phyloP scores from a whole-genome alignment of 345 rosid species.

The Abelmoschus esculentus region DNA sequence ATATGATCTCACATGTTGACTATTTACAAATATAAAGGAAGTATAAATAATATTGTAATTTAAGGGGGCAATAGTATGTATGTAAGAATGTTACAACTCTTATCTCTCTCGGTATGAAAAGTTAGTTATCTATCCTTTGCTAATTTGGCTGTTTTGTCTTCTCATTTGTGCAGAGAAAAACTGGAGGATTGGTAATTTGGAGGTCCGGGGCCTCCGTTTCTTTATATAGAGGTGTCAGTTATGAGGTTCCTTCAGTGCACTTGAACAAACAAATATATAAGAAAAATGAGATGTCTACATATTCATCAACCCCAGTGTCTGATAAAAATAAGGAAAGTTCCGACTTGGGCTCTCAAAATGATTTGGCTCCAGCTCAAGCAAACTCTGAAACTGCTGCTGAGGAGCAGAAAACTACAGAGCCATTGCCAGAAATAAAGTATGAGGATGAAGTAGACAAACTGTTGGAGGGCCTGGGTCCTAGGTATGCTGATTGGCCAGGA shows the following conservation, averaged over 20 bases:
- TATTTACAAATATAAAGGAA: background rate
- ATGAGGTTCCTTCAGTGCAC: conserved; percentile 42
- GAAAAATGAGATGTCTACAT: conserved; percentile 33
- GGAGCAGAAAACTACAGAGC: conserved; percentile 24
- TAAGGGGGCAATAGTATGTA: background rate
- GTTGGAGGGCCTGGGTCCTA: conserved; percentile 77
- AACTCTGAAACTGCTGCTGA: conserved; percentile 18
- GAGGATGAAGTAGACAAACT: conserved; percentile 76
- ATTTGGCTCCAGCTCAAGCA: conserved; percentile 22
- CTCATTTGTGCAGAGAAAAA: conserved; percentile 56
- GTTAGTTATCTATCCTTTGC: background rate
- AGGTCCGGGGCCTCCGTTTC: conserved; percentile 80
- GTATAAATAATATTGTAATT: background rate
- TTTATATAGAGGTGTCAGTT: conserved; percentile 64
- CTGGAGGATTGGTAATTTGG: conserved; percentile 97
- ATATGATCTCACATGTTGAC: too few species aligned
- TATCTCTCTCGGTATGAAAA: background rate
- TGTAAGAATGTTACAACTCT: background rate
- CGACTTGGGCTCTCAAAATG: conserved; percentile 14
- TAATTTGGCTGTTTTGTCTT: background rate
- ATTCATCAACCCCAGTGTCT: conserved; percentile 21
- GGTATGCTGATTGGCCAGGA: conserved; percentile 87
- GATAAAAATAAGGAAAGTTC: conserved; percentile 20
- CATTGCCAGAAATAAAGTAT: conserved; percentile 40
- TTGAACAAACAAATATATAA: conserved; percentile 36